phyloP scores from a whole-genome alignment of 176 grass and related monocot genomes.

The Urochloa ruziziensis region DNA sequence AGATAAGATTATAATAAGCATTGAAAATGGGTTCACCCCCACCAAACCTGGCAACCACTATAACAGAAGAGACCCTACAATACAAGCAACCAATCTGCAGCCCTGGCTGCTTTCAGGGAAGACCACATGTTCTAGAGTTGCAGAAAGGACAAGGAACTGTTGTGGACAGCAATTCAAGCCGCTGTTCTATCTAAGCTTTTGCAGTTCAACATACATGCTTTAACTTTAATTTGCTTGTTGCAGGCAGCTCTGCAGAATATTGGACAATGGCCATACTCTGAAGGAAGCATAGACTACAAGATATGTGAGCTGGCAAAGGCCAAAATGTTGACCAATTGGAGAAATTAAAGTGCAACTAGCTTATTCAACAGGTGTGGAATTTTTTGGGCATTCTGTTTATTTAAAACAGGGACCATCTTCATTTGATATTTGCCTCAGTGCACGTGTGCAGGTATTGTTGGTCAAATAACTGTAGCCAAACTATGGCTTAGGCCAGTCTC shows the following conservation, averaged over 20 bases:
- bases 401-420: neutral
- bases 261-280: constrained; percentile 11
- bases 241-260: constrained; percentile 14
- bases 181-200: constrained; percentile 4
- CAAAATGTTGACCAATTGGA: constrained; percentile 21
- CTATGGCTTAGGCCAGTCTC: too few relatives aligned
- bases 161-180: constrained; percentile 14
- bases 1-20: neutral
- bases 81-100: constrained; percentile 25
- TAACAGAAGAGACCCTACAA: constrained; percentile 22
- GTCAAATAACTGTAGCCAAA: neutral
- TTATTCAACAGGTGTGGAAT: neutral
- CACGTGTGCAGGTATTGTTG: neutral
- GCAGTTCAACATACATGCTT: neutral
- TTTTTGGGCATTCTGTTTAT: neutral
- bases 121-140: constrained; percentile 36
- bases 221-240: constrained; percentile 2
- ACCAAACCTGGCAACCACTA: constrained; percentile 31
- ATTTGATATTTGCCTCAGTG: neutral
- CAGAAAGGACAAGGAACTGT: constrained; percentile 32
- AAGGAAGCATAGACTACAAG: constrained; percentile 16
- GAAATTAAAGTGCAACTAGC: neutral
- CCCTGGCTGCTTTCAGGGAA: constrained; percentile 19
- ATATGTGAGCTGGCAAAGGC: neutral
- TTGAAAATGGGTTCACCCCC: neutral